Base-by-base conservation (phyloP, 176 grass and related monocot genomes). In the Calamus simplicifolius region DNA sequence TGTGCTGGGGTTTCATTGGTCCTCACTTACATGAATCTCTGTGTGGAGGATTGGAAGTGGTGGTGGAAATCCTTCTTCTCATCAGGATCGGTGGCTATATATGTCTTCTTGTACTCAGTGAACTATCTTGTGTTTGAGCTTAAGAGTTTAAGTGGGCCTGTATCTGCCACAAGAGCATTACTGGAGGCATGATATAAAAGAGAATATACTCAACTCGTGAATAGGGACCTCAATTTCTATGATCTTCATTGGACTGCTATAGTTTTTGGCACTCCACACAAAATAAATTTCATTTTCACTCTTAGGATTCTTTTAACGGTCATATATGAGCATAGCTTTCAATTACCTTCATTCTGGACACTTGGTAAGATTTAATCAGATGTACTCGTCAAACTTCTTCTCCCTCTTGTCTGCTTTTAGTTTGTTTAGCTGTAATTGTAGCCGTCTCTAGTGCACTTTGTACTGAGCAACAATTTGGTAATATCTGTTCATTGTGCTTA, bases 31-130 rank as follows among this genome's bases (percentile, higher is more conserved):
- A 89, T 89, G 86, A 81, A 89, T 51, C 73, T 89, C 19, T 89
- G 86, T 2, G 86, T 85, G 3, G 86, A 89, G 67, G 86, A 89
- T 59, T 89, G 86, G 86, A 85, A 81, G 52, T 89, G 86, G 86
- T 89, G 86, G 86, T 89, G 86, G 86, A 89, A 89, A 62, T 85
- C 86, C 1, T 89, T 89, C 81, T 89, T 89, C 77, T 71, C 86
- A 5, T 89, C 86, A 12, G 86, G 86, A 17, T 85, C 86, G 0
- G 86, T 89, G 27, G 86, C 86, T 3, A 81, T 89, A 51, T 89
- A 89, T 70, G 85, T 85, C 18, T 89, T 89, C 77, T 61, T 89
- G 28, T 89, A 89, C 77, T 89, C 86, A 0, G 76, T 89, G 59
- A 89, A 89, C 73, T 89, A 89, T 35, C 73, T 89, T 1, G 59